Evolutionary conservation across 441 rosid genomes (phyloP).

Genomic region (Gossypium laxum): DNA sequence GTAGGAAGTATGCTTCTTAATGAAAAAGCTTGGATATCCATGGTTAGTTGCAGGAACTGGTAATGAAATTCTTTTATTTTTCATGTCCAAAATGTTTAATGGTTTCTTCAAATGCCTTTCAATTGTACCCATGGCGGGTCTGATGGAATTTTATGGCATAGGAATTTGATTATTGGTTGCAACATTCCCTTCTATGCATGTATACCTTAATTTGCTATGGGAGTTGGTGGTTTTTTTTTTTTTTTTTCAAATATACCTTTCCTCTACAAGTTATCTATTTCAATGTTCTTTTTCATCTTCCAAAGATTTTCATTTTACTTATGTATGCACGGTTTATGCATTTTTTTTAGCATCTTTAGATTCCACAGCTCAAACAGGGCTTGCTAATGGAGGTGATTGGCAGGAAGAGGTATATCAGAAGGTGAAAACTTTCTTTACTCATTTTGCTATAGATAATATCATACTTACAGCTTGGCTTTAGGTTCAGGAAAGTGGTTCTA

Average conservation of each 20-base stretch:
- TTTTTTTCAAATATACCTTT: not conserved
- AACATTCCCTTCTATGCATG: not conserved
- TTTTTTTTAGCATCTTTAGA: constrained; percentile 61
- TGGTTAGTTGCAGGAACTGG: not conserved
- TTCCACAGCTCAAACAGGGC: constrained; percentile 64
- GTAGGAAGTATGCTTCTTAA: not conserved
- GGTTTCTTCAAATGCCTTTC: not conserved
- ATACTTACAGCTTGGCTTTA: not conserved
- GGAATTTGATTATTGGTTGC: not conserved
- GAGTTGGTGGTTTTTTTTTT: not conserved
- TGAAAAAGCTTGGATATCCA: not conserved
- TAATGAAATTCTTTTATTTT: not conserved
- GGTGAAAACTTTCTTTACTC: constrained; percentile 28
- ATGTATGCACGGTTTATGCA: not conserved
- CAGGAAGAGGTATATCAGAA: constrained; percentile 79
- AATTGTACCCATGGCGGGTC: not conserved
- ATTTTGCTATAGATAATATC: not conserved
- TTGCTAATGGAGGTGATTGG: constrained; percentile 63
- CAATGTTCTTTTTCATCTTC: constrained; percentile 5
- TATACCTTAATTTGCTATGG: not conserved
- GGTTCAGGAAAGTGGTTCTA: not conserved
- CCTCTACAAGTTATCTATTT: not conserved
- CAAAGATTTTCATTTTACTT: constrained; percentile 1
- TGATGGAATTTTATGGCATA: not conserved
- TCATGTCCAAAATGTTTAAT: not conserved